These are phyloP conservation scores for Bromus sterilis DNA, from an alignment of 176 grass and related monocot species.

Conservation along the genomic window DNA sequence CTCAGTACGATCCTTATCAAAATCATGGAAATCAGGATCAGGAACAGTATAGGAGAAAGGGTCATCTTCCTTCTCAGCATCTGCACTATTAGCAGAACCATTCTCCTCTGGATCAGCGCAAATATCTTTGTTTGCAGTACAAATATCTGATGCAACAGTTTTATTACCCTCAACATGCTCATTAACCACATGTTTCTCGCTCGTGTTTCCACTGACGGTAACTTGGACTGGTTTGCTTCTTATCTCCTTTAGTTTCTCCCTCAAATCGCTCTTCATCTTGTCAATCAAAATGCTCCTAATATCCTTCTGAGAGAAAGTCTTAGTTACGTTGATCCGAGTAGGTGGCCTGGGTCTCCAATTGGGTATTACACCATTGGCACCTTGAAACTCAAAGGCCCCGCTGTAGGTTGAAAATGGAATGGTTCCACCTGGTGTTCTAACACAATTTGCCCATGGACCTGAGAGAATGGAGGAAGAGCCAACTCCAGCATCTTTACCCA, in stretches of 20 bases:
- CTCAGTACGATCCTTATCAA: constrained; percentile 42
- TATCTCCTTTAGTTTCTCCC: constrained; percentile 9
- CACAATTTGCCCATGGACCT: not conserved
- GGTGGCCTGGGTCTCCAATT: not conserved
- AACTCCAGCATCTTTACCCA: constrained; percentile 2
- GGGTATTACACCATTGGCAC: constrained; percentile 21
- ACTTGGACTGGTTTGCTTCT: constrained; percentile 4
- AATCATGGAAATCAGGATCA: constrained; percentile 71
- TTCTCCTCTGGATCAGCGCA: constrained; percentile 3
- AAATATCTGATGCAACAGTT: constrained; percentile 15
- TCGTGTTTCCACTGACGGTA: not conserved
- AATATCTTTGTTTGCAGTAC: constrained; percentile 10
- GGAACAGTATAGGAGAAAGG: constrained; percentile 41
- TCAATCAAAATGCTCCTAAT: constrained; percentile 14
- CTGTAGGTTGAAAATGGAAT: not conserved
- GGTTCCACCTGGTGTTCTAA: not conserved
- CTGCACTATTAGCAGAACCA: not conserved
- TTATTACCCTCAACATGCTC: constrained; percentile 17
- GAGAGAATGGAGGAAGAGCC: not conserved
- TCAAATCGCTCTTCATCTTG: constrained; percentile 6
- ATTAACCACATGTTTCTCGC: constrained; percentile 15
- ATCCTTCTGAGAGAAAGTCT: not conserved
- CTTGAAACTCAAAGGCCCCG: not conserved
- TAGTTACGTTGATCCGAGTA: constrained; percentile 1
- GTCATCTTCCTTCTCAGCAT: constrained; percentile 32